Base-by-base conservation (phyloP, 257 asterid species). In the Nicotiana attenuata region DNA sequence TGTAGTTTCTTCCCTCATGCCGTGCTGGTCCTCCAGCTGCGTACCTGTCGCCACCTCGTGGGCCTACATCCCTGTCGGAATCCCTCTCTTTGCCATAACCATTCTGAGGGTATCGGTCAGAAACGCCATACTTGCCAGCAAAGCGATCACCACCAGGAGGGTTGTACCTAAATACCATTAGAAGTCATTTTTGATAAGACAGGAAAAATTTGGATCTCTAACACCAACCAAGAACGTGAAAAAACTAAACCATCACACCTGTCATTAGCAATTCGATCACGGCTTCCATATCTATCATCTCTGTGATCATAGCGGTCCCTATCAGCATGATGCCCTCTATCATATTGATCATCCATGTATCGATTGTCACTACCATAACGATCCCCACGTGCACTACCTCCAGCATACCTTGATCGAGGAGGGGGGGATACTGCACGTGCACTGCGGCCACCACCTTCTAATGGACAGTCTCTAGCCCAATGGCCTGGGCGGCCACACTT, bases 401-500 rank as follows among this genome's bases (percentile, higher is more conserved):
- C 97, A 65, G 90, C 93, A 87, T 89, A 93, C 92, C 93, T 91
- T 59, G 97, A 82, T 1, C 97, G 98, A 20, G 94, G 92, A 63
- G 93, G 92, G 33, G 99, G 94, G 9, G 98, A 85, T 82, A 93
- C 81, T 7, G 97, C 91, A 31, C 97, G 97, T 64, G 84, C 84
- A 67, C 93, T 93, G 55, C 97, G 88, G 14, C 95, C 92, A 77
- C 97, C 97, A 64, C 92, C 96, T 16, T 87, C 91, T 26, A 94
- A 89, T 5, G 98, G 97, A 65, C 98, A 96, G 81, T 96, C 99
- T 28, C 99, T 91, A 50, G 98, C 98, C 99, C 99, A 96, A 45
- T 96, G 99, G 4, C 99, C 99, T 1, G 98, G 90, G 1, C 99
- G 94, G 35, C 99, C 99, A 68, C 99, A 96, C 89, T 89, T 96